Conservation (phyloP, 2,329 filamentous ascomycete genomes). For the Neonectria neomacrospora region DNA sequence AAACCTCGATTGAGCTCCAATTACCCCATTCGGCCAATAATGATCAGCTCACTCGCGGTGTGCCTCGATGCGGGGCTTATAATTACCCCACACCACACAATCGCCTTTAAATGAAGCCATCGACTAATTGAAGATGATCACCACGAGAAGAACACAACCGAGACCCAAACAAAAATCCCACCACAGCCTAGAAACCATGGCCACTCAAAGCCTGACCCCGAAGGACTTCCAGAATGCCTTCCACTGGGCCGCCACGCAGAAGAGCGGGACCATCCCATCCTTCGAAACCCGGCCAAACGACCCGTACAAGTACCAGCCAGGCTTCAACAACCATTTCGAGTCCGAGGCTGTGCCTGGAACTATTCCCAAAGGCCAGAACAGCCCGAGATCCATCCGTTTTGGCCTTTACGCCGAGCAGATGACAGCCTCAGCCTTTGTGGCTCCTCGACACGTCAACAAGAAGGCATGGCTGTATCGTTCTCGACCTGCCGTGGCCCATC, state of each 20-base stretch:
- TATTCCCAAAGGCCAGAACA: constrained; percentile 57
- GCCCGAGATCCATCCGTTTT: constrained; percentile 51
- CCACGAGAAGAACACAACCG: background rate
- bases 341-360: constrained; percentile 58
- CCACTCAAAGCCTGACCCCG: constrained; percentile 3
- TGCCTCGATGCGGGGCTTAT: background rate
- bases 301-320: constrained; percentile 64
- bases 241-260: constrained; percentile 68
- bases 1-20: background rate
- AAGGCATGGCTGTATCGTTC: constrained; percentile 45
- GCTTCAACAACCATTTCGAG: constrained; percentile 59
- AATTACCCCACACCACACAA: no score
- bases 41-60: background rate
- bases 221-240: constrained; percentile 61
- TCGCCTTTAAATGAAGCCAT: background rate
- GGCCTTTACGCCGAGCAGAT: constrained; percentile 56
- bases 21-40: background rate
- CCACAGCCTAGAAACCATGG: constrained; percentile 3
- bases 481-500: constrained; percentile 43
- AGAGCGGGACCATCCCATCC: constrained; percentile 63
- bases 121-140: background rate
- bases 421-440: constrained; percentile 49
- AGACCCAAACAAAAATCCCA: background rate
- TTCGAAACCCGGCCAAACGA: constrained; percentile 55
- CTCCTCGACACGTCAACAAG: constrained; percentile 42